Evolutionary conservation across 352 stramenopile species (phyloP).

Genomic region (Phytophthora fragariae): DNA sequence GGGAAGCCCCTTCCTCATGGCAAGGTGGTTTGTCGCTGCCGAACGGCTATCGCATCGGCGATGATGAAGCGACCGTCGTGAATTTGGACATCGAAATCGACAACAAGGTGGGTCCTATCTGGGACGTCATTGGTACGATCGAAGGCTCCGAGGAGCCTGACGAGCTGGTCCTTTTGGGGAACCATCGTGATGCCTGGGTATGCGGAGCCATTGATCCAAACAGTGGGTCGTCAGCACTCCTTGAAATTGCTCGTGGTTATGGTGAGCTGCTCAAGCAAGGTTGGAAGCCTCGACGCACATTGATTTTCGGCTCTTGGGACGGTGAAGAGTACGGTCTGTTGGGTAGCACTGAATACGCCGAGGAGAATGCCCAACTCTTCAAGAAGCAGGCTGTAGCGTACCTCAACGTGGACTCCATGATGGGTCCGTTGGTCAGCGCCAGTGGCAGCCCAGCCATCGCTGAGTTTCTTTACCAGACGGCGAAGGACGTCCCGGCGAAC

Average conservation of each 20-base stretch:
- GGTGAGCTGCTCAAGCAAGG: conserved; percentile 52
- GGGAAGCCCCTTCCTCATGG: conserved; percentile 56
- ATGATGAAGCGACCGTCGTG: conserved; percentile 59
- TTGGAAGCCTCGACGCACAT: conserved; percentile 67
- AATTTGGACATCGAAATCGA: conserved; percentile 75
- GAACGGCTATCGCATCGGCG: conserved; percentile 71
- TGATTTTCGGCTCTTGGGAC: conserved; percentile 77
- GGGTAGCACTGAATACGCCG: conserved; percentile 86
- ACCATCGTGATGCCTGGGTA: conserved; percentile 83
- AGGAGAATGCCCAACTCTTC: conserved; percentile 66
- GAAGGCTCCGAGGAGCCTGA: conserved; percentile 57
- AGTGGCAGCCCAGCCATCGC: conserved; percentile 75
- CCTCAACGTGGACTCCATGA: conserved; percentile 89
- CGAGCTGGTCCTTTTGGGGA: conserved; percentile 63
- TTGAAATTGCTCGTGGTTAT: conserved; percentile 72
- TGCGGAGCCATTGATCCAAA: conserved; percentile 31
- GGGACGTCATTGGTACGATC: conserved; percentile 61
- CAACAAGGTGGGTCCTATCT: conserved; percentile 68
- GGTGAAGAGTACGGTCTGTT: conserved; percentile 66
- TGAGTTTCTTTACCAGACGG: conserved; percentile 61
- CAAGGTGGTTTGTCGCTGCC: conserved; percentile 63
- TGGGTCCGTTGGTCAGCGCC: conserved; percentile 65
- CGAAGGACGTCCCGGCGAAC: conserved; percentile 68
- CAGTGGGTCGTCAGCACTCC: conserved; percentile 50
- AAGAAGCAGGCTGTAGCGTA: conserved; percentile 76